These are phyloP conservation scores for Alternaria sp. DNA, from an alignment of 2,329 filamentous ascomycete genomes.

Conservation along the genomic window DNA sequence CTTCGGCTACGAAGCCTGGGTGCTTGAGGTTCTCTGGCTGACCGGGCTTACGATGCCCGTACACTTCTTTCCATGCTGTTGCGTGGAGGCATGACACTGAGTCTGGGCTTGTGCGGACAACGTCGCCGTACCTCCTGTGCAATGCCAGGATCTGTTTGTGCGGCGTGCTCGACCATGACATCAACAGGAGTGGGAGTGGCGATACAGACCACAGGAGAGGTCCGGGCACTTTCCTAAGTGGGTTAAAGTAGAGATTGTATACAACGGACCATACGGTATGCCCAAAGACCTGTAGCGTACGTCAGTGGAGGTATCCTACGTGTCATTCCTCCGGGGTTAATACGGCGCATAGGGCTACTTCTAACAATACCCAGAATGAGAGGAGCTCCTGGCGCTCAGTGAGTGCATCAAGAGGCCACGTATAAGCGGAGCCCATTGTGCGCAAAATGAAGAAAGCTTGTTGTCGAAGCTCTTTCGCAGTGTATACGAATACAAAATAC, in stretches of 20 bases:
- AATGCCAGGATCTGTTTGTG: conserved; percentile 8
- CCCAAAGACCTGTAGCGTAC: neutral
- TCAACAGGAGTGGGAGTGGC: conserved; percentile 1
- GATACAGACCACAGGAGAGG: conserved; percentile 4
- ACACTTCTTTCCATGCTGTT: conserved; percentile 11
- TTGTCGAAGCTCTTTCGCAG: neutral
- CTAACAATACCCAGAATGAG: neutral
- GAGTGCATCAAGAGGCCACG: neutral
- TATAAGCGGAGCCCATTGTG: neutral
- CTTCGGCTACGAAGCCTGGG: conserved; percentile 9
- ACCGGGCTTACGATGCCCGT: conserved; percentile 5
- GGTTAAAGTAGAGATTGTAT: conserved; percentile 2
- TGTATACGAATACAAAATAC: neutral
- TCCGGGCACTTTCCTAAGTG: neutral
- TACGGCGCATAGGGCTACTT: neutral
- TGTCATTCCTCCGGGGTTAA: neutral
- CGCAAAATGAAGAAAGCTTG: neutral
- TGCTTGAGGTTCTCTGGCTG: conserved; percentile 9
- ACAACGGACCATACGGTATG: neutral
- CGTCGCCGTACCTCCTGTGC: conserved; percentile 21
- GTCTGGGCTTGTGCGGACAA: conserved; percentile 24
- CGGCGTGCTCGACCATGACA: conserved; percentile 1
- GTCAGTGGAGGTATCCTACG: neutral
- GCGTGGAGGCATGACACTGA: conserved; percentile 11
- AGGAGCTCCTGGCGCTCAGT: neutral